Percentiles rank a stretch among this genome's conserved stretches.
Conservation (phyloP, 225 moss, liverwort and hornwort genomes). For the Sphagnum contortum region DNA sequence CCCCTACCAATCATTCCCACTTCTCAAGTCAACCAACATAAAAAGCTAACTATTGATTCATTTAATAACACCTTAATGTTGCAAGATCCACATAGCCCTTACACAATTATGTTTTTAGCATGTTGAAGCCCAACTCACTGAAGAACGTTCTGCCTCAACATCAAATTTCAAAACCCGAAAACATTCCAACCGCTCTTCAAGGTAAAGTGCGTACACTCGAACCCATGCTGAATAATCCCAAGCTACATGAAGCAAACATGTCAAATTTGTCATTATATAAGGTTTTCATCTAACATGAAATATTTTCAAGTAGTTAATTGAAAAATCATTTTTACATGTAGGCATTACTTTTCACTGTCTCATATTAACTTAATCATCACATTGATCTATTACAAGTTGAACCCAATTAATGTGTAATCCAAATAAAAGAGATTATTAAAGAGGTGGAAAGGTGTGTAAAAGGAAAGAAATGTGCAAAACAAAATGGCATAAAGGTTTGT, state of each 20-base stretch:
- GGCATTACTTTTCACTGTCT: too few relatives aligned
- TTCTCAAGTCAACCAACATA: neutral
- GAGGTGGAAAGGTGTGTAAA: neutral
- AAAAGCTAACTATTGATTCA: neutral
- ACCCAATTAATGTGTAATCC: neutral
- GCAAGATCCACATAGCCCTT: neutral
- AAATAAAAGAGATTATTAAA: neutral
- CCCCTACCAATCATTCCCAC: constrained; percentile 31
- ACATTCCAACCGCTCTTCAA: constrained; percentile 90
- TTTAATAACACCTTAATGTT: neutral
- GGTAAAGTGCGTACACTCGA: constrained; percentile 79
- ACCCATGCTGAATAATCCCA: constrained; percentile 98
- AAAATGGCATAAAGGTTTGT: too few relatives aligned
- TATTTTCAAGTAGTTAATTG: neutral
- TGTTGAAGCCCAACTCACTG: constrained; percentile 32
- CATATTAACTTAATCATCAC: neutral
- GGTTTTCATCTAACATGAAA: neutral
- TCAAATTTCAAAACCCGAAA: constrained; percentile 84
- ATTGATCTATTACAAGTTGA: neutral
- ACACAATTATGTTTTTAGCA: neutral
- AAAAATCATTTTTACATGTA: neutral
- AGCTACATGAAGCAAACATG: constrained; percentile 33
- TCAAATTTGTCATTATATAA: neutral
- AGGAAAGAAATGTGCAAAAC: too few relatives aligned
- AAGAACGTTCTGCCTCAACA: constrained; percentile 81